Evolutionary conservation across 129 eudicot species (phyloP).

Genomic region (Scalesia atractyloides): DNA sequence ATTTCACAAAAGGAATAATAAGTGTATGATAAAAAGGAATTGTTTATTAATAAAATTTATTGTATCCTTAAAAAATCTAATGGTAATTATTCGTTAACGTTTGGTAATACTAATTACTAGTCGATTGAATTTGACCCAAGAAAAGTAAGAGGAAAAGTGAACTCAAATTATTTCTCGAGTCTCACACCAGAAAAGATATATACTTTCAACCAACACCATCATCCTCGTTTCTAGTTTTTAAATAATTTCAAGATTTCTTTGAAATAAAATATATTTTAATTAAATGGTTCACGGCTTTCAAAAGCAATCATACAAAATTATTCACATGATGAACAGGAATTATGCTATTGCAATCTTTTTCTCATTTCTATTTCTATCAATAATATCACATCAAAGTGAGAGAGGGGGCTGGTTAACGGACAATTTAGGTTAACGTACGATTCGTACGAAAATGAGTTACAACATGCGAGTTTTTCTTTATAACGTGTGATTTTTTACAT

Average conservation of each 20-base stretch:
- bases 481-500: too few species aligned
- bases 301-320: conserved; percentile 37
- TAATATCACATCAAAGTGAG: too few species aligned
- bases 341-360: conserved; percentile 5
- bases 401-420: too few species aligned
- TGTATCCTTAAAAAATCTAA: not conserved
- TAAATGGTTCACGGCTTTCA: conserved; percentile 13
- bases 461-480: too few species aligned
- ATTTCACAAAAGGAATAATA: too few species aligned
- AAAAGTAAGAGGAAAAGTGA: conserved; percentile 26
- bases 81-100: not conserved
- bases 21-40: too few species aligned
- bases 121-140: conserved; percentile 28
- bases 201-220: conserved; percentile 46
- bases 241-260: conserved; percentile 4
- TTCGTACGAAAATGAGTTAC: too few species aligned
- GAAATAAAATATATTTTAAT: conserved; percentile 9
- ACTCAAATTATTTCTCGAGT: conserved; percentile 32
- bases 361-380: not conserved
- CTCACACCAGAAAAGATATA: conserved; percentile 42
- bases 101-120: not conserved
- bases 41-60: not conserved
- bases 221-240: conserved; percentile 23
- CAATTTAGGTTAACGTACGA: too few species aligned
- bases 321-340: conserved; percentile 32